phyloP scores from a whole-genome alignment of 1,284 basidiomycete species.

The Neolentinus lepideus region DNA sequence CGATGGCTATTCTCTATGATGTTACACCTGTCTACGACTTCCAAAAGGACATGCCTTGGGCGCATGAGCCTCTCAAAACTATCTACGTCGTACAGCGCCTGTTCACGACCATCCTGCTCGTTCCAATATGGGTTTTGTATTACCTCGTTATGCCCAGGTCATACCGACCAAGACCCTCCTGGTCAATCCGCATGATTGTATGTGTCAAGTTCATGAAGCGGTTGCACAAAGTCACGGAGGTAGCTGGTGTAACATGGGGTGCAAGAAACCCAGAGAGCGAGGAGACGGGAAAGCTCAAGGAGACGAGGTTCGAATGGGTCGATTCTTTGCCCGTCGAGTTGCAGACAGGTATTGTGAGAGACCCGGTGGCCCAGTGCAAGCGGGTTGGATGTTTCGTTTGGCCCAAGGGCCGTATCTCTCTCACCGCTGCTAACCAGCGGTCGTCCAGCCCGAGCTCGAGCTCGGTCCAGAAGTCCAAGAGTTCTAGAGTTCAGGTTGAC shows the following conservation, averaged over 20 bases:
- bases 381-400: slow-evolving; percentile 41
- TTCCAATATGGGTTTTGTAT: slow-evolving; percentile 34
- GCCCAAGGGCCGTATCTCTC: slow-evolving; percentile 23
- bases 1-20: slow-evolving; percentile 19
- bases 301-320: slow-evolving; percentile 42
- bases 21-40: slow-evolving; percentile 27
- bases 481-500: neutral
- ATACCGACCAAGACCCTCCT: slow-evolving; percentile 36
- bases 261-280: slow-evolving; percentile 34
- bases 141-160: slow-evolving; percentile 33
- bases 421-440: neutral
- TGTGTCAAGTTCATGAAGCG: slow-evolving; percentile 42
- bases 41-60: slow-evolving; percentile 31
- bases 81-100: slow-evolving; percentile 39
- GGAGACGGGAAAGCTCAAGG: slow-evolving; percentile 23
- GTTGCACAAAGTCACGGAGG: slow-evolving; percentile 44
- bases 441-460: neutral
- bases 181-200: slow-evolving; percentile 39
- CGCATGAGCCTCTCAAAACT: slow-evolving; percentile 37
- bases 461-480: neutral
- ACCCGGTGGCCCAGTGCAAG: slow-evolving; percentile 29
- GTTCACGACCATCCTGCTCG: slow-evolving; percentile 36
- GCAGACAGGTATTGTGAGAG: slow-evolving; percentile 33
- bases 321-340: slow-evolving; percentile 30
- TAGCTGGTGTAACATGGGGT: slow-evolving; percentile 45